A percentile compares a stretch with the other conserved stretches of the same genome.
These are phyloP conservation scores for Trametes cubensis DNA, from an alignment of 768 basidiomycete genomes.

Conservation along the genomic window DNA sequence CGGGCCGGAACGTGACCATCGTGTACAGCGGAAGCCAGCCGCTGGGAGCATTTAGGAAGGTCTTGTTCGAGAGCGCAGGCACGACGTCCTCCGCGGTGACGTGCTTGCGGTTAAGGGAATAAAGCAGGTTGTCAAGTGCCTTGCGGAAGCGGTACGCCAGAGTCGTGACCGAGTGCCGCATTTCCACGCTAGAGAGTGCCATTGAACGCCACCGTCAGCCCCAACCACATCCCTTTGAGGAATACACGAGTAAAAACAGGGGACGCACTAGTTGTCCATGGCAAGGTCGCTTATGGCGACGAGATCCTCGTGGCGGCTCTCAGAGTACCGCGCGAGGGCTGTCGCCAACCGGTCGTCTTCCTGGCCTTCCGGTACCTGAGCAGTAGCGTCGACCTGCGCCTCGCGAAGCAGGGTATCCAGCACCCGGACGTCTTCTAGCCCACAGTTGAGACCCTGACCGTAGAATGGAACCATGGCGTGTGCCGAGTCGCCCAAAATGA, in stretches of 20 bases:
- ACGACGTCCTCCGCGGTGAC: constrained; percentile 50
- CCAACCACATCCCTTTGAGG: not conserved
- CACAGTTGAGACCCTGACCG: constrained; percentile 97
- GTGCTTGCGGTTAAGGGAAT: constrained; percentile 57
- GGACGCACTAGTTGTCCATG: constrained; percentile 93
- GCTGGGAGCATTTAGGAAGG: constrained; percentile 46
- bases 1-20: constrained; percentile 97
- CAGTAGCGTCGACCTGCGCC: constrained; percentile 61
- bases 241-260: constrained; percentile 21
- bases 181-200: constrained; percentile 70
- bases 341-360: constrained; percentile 59
- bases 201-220: constrained; percentile 21
- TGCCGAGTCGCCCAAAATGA: constrained; percentile 92
- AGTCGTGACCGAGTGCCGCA: constrained; percentile 91
- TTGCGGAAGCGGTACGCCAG: constrained; percentile 79
- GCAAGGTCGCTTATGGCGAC: constrained; percentile 90
- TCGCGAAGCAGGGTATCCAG: constrained; percentile 74
- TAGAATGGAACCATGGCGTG: constrained; percentile 99
- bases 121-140: constrained; percentile 74
- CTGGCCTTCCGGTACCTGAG: constrained; percentile 39
- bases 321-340: constrained; percentile 80
- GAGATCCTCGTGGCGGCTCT: constrained; percentile 83
- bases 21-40: constrained; percentile 96
- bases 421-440: constrained; percentile 94
- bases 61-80: constrained; percentile 33